Percentiles rank a stretch among this genome's conserved stretches.
Evolutionary conservation across 352 stramenopile genomes (phyloP).

Genomic region (Salisapilia sapeloensis): DNA sequence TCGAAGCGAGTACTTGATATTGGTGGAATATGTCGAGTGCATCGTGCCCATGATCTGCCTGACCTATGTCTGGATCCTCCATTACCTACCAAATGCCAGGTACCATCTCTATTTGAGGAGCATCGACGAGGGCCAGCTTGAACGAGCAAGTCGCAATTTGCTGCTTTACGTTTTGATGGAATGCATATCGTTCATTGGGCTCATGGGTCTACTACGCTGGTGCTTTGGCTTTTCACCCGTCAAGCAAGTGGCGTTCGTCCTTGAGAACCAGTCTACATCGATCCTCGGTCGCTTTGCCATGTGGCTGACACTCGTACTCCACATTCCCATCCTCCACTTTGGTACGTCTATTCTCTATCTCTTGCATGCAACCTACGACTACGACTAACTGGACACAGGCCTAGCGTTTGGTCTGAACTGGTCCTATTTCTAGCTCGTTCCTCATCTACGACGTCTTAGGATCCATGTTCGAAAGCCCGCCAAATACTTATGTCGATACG

Average conservation of each 20-base stretch:
- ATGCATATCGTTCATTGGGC: too few species aligned
- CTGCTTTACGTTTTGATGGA: too few species aligned
- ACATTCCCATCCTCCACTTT: conserved; percentile 8
- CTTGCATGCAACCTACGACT: too few species aligned
- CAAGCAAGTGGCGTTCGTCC: conserved; percentile 8
- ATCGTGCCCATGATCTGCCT: conserved; percentile 3
- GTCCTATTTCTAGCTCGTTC: too few species aligned
- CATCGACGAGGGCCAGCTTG: background rate
- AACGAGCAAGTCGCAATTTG: too few species aligned
- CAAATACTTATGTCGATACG: too few species aligned
- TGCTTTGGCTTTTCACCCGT: conserved; percentile 9
- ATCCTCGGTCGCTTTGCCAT: conserved; percentile 7
- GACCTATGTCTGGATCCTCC: conserved; percentile 2
- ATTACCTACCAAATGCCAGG: conserved; percentile 2
- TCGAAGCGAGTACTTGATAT: conserved; percentile 2
- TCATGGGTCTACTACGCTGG: too few species aligned
- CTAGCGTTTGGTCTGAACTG: too few species aligned
- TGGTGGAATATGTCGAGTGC: conserved; percentile 5
- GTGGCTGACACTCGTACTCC: conserved; percentile 8
- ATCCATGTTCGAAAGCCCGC: too few species aligned
- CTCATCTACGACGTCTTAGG: too few species aligned
- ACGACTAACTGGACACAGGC: too few species aligned
- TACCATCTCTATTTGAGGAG: conserved; percentile 1
- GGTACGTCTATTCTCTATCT: too few species aligned
- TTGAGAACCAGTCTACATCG: conserved; percentile 7